Evolutionary conservation across 2,329 filamentous ascomycete species (phyloP).

Genomic region (Penicillium sp.): DNA sequence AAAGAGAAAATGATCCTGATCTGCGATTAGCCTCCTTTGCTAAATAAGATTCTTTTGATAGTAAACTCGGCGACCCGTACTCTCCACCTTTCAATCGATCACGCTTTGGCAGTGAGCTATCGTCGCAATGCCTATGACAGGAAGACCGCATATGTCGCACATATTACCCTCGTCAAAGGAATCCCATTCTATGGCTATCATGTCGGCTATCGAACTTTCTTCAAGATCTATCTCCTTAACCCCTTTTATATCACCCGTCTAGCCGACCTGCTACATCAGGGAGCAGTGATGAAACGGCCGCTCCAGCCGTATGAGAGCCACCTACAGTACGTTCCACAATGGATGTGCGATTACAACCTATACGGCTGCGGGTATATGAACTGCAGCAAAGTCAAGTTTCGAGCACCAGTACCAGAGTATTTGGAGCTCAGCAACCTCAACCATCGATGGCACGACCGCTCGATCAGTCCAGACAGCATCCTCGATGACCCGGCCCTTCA

Average conservation of each 20-base stretch:
- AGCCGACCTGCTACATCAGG: slow-evolving; percentile 83
- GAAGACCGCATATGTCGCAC: slow-evolving; percentile 75
- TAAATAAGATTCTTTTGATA: slow-evolving; percentile 36
- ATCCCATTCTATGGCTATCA: slow-evolving; percentile 95
- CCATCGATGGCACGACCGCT: slow-evolving; percentile 79
- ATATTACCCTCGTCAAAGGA: slow-evolving; percentile 89
- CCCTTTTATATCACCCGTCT: slow-evolving; percentile 84
- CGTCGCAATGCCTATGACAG: slow-evolving; percentile 71
- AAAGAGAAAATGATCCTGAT: not conserved
- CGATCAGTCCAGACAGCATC: slow-evolving; percentile 62
- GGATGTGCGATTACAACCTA: slow-evolving; percentile 98
- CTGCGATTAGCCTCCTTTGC: not conserved
- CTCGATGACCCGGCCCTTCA: slow-evolving; percentile 67
- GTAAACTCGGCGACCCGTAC: slow-evolving; percentile 75
- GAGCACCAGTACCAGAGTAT: slow-evolving; percentile 71
- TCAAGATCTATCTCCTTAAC: slow-evolving; percentile 94
- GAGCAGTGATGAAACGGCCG: slow-evolving; percentile 76
- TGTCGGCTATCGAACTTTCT: slow-evolving; percentile 85
- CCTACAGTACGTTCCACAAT: slow-evolving; percentile 87
- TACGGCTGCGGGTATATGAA: slow-evolving; percentile 91
- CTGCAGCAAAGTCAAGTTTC: slow-evolving; percentile 69
- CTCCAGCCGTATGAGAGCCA: slow-evolving; percentile 96
- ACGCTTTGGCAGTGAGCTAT: slow-evolving; percentile 84
- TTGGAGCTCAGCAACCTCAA: slow-evolving; percentile 61
- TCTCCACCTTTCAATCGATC: slow-evolving; percentile 85